Base-by-base conservation (phyloP, 176 grass and related monocot species). In the Eleusine indica region DNA sequence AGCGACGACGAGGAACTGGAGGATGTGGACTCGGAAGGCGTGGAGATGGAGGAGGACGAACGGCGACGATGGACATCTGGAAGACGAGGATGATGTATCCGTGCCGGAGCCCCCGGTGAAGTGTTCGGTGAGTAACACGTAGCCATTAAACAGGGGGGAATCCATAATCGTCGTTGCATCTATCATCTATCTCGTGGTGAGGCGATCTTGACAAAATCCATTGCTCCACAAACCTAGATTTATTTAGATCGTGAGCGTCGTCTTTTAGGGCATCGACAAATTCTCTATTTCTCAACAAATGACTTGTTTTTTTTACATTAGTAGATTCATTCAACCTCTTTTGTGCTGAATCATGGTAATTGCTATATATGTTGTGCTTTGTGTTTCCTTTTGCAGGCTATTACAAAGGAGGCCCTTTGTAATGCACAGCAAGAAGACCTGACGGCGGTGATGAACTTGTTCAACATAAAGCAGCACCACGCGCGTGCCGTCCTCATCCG, bases 391-490 rank as follows among this genome's bases (percentile, higher is more conserved):
- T 86, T 72, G 10, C 58, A 89, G 88, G 88, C 83, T 25, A 86
- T 86, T 38, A 82, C 83, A 82, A 56, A 77, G 47, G 56, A 86
- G 71, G 56, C 73, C n/a, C 73, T 89, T 58, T 54, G 56, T 0
- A 17, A 38, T 66, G 88, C 78, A 7, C 83, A 93, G 91, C 70
- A 90, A 65, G 41, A 87, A 60, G 82, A 90, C 40, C 37, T 93
- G 46, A 78, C 44, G 9, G 75, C 21, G 2, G 85, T 93, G 35
- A 93, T 85, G 85, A 84, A 82, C 56, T 78, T 93, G 85, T 57
- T 93, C 48, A 37, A 76, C 28, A 57, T 93, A 74, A 93, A 87
- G 44, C 84, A 87, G 79, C 68, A 90, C 35, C 85, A 93, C 2
- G 91, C 91, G 0, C 84, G 85, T 9, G 1, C 77, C 2, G 81